A percentile compares a stretch with the other conserved stretches of the same genome.
phyloP scores from a whole-genome alignment of 2,329 filamentous ascomycete genomes.

The Claviceps paspali region DNA sequence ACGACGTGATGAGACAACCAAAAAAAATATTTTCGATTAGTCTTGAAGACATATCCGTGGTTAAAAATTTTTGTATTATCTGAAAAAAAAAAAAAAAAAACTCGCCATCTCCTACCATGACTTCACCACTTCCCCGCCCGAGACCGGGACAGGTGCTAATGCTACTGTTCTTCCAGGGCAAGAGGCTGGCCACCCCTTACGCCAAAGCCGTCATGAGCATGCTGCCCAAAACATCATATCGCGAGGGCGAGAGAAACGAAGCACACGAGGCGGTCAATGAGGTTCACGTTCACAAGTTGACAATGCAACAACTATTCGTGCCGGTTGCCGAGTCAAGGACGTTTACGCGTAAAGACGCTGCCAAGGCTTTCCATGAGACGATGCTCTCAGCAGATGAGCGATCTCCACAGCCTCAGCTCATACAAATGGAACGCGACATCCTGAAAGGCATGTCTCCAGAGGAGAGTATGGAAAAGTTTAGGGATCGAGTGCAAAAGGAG shows the following conservation, averaged over 20 bases:
- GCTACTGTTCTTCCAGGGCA: constrained; percentile 41
- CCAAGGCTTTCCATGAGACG: constrained; percentile 44
- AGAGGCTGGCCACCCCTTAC: constrained; percentile 63
- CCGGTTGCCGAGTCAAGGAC: constrained; percentile 47
- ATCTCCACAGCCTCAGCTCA: constrained; percentile 47
- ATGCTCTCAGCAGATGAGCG: constrained; percentile 46
- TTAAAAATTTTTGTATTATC: constrained; percentile 33
- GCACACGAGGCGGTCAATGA: constrained; percentile 49
- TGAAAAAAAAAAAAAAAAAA: too few relatives aligned
- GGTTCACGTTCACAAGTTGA: constrained; percentile 44
- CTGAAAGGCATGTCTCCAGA: constrained; percentile 19
- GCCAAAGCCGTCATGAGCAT: constrained; percentile 60
- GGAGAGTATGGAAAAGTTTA: constrained; percentile 26
- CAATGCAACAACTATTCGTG: constrained; percentile 49
- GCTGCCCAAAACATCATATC: constrained; percentile 56
- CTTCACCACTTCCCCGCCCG: not conserved
- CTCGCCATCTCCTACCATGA: constrained; percentile 11
- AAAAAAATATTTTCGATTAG: constrained; percentile 81
- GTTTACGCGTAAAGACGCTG: constrained; percentile 51
- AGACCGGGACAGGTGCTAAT: not conserved
- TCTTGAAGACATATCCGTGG: constrained; percentile 95
- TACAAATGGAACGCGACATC: constrained; percentile 36
- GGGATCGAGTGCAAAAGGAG: constrained; percentile 25
- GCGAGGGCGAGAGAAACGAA: constrained; percentile 28
- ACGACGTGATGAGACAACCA: constrained; percentile 41